Evolutionary conservation across 2,329 filamentous ascomycete genomes (phyloP).

Genomic region (Fusarium virguliforme): DNA sequence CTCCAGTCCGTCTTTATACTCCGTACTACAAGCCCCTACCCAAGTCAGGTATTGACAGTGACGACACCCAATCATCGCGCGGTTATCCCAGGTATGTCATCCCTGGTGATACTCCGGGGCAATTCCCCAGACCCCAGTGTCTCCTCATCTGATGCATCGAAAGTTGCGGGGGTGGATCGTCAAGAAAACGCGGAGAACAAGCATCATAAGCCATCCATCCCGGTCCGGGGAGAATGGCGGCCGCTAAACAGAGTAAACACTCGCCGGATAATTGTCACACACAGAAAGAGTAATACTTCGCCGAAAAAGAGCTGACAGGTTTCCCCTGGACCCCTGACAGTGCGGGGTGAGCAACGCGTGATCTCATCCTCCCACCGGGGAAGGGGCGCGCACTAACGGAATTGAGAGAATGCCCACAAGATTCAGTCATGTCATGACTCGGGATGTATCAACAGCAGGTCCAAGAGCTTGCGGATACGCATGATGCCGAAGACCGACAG

Average conservation of each 20-base stretch:
- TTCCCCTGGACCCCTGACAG: not conserved
- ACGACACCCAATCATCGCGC: not conserved
- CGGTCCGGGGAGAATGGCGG: not conserved
- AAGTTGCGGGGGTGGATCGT: not conserved
- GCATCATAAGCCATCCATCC: not conserved
- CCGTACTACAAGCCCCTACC: not conserved
- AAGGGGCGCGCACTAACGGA: not conserved
- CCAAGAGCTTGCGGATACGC: not conserved
- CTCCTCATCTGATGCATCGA: not conserved
- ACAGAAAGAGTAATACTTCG: not conserved
- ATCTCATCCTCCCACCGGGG: not conserved
- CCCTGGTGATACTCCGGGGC: not conserved
- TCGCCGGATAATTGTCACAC: not conserved
- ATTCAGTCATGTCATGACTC: not conserved
- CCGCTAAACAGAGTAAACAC: not conserved
- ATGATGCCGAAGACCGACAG: not conserved
- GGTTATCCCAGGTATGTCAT: not conserved
- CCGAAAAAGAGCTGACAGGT: not conserved
- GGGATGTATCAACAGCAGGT: not conserved
- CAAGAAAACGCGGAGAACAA: not conserved
- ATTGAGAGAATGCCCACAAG: not conserved
- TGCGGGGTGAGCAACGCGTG: not conserved
- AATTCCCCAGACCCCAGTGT: not conserved
- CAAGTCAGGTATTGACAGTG: not conserved
- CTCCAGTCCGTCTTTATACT: not conserved